These are phyloP conservation scores for Calonectria leucothoes DNA, from an alignment of 2,329 filamentous ascomycete species.

Conservation along the genomic window DNA sequence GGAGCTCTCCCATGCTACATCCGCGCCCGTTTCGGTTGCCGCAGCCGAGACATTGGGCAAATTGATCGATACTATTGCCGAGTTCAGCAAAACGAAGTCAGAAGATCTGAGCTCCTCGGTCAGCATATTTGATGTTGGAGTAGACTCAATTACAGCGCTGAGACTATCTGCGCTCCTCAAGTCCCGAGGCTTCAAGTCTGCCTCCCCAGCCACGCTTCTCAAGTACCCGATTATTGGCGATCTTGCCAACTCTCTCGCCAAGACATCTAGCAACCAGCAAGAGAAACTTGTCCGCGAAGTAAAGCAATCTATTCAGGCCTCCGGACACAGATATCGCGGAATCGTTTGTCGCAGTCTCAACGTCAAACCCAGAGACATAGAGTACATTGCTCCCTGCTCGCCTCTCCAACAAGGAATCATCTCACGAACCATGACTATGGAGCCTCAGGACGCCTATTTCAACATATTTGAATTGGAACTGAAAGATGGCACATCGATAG, in stretches of 20 bases:
- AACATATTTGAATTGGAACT: constrained; percentile 77
- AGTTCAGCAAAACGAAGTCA: constrained; percentile 60
- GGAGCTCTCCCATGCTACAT: constrained; percentile 54
- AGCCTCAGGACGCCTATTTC: constrained; percentile 74
- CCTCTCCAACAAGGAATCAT: constrained; percentile 90
- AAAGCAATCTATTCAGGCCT: constrained; percentile 72
- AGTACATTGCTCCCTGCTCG: constrained; percentile 85
- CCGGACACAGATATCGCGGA: constrained; percentile 69
- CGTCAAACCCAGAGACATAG: constrained; percentile 65
- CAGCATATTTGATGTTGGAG: constrained; percentile 85
- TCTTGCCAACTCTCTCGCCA: constrained; percentile 54
- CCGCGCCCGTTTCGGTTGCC: constrained; percentile 42
- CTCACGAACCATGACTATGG: constrained; percentile 70
- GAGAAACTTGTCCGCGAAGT: constrained; percentile 55
- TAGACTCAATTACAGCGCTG: constrained; percentile 89
- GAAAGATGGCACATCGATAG: constrained; percentile 53
- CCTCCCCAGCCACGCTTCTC: constrained; percentile 75
- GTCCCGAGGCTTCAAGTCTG: constrained; percentile 68
- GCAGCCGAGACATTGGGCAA: constrained; percentile 53
- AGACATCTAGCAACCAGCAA: constrained; percentile 17
- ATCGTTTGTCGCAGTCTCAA: constrained; percentile 64
- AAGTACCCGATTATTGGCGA: constrained; percentile 65
- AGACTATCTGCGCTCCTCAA: constrained; percentile 75
- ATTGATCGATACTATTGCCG: constrained; percentile 65
- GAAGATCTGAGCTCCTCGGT: constrained; percentile 62